Evolutionary conservation across 306 rosid genomes (phyloP).

Genomic region (Cucurbita argyrosperma): DNA sequence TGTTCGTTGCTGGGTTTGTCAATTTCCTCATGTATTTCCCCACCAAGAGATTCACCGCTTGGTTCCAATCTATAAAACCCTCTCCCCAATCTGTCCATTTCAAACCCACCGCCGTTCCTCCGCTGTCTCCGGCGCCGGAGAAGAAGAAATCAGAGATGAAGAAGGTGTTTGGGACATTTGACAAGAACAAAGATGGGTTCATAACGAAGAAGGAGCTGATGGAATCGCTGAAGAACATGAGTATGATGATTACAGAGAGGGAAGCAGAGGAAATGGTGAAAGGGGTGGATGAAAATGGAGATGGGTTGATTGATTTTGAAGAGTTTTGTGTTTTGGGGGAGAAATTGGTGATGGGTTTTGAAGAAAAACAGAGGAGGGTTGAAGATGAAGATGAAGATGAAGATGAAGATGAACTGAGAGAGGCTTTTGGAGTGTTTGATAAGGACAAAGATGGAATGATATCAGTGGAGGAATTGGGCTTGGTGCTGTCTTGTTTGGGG

Average conservation of each 20-base stretch:
- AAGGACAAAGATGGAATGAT: background rate
- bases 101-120: background rate
- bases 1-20: slow-evolving; percentile 55
- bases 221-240: background rate
- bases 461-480: background rate
- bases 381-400: background rate
- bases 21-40: slow-evolving; percentile 30
- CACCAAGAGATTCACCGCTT: slow-evolving; percentile 25
- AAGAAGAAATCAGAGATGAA: background rate
- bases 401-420: background rate
- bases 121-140: background rate
- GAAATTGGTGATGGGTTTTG: background rate
- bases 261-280: slow-evolving; percentile 50
- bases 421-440: background rate
- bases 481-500: background rate
- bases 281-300: slow-evolving; percentile 59
- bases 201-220: background rate
- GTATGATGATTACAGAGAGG: slow-evolving; percentile 34
- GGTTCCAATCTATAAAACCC: slow-evolving; percentile 12
- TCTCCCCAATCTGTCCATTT: background rate
- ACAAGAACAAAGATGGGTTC: background rate
- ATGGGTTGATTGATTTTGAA: slow-evolving; percentile 63
- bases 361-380: background rate
- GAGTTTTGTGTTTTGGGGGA: slow-evolving; percentile 46
- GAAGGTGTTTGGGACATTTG: background rate